Conservation (phyloP, 345 rosid species). For the Citrus unshiu region DNA sequence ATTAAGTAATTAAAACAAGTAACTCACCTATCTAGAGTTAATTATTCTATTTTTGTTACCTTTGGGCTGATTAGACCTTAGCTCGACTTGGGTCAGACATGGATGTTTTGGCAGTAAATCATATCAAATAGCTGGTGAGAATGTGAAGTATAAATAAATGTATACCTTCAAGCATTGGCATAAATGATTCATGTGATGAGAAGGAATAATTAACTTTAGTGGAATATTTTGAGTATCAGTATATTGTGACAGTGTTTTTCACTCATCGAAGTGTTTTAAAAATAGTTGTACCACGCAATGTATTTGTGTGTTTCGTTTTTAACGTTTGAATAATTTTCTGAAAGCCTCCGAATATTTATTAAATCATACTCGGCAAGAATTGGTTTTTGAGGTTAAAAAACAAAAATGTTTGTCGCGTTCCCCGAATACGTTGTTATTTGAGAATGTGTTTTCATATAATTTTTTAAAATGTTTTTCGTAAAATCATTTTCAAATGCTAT, state of each 20-base stretch:
- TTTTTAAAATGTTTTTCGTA: background rate
- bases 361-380: background rate
- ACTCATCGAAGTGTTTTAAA: background rate
- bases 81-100: too few species aligned
- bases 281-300: background rate
- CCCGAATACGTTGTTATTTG: background rate
- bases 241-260: background rate
- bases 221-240: background rate
- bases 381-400: background rate
- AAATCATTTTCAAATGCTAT: background rate
- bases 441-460: background rate
- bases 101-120: too few species aligned
- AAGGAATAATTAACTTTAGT: background rate
- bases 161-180: background rate
- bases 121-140: too few species aligned
- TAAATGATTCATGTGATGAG: background rate
- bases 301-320: too few species aligned
- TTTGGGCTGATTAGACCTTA: too few species aligned
- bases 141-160: background rate
- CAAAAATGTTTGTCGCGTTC: background rate
- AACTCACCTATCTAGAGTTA: too few species aligned
- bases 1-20: too few species aligned
- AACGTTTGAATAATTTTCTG: too few species aligned
- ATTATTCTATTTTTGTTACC: too few species aligned
- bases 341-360: background rate